A percentile compares a stretch with the other conserved stretches of the same genome.
Evolutionary conservation across 331 rosid genomes (phyloP).

Genomic region (Acacia pycnantha): DNA sequence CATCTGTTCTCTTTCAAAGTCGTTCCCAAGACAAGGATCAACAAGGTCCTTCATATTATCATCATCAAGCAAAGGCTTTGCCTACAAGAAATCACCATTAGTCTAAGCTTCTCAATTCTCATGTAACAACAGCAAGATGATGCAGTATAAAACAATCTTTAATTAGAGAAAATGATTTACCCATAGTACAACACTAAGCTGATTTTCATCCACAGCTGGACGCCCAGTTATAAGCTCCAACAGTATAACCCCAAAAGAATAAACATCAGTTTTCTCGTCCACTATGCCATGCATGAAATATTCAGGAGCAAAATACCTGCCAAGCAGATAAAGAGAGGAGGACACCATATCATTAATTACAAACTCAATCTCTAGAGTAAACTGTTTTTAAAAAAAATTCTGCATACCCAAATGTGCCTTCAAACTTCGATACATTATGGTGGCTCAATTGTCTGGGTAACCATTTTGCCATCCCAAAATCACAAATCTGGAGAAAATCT

Average conservation of each 20-base stretch:
- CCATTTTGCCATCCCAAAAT: conserved; percentile 97
- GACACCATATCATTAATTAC: neutral
- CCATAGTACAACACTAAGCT: conserved; percentile 71
- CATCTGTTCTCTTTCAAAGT: conserved; percentile 49
- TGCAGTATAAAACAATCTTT: neutral
- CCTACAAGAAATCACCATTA: conserved; percentile 41
- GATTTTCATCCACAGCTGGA: conserved; percentile 61
- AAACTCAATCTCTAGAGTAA: neutral
- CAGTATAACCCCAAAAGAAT: conserved; percentile 82
- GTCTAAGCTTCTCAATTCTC: neutral
- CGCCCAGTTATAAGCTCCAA: conserved; percentile 89
- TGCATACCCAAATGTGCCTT: conserved; percentile 93
- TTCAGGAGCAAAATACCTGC: conserved; percentile 94
- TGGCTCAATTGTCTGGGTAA: conserved; percentile 84
- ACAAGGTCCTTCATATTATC: conserved; percentile 46
- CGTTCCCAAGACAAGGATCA: conserved; percentile 72
- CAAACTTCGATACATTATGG: conserved; percentile 69
- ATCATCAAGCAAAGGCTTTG: conserved; percentile 64
- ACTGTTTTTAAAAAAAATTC: neutral
- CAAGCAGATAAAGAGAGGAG: conserved; percentile 20
- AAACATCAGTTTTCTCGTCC: conserved; percentile 92
- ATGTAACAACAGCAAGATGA: neutral
- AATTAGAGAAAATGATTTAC: conserved; percentile 38
- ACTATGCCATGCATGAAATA: conserved; percentile 94
- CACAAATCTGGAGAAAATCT: conserved; percentile 70